Percentiles rank a stretch among this genome's conserved stretches.
Evolutionary conservation across 2,329 filamentous ascomycete species (phyloP).

Genomic region (Furcasterigmium sp.): DNA sequence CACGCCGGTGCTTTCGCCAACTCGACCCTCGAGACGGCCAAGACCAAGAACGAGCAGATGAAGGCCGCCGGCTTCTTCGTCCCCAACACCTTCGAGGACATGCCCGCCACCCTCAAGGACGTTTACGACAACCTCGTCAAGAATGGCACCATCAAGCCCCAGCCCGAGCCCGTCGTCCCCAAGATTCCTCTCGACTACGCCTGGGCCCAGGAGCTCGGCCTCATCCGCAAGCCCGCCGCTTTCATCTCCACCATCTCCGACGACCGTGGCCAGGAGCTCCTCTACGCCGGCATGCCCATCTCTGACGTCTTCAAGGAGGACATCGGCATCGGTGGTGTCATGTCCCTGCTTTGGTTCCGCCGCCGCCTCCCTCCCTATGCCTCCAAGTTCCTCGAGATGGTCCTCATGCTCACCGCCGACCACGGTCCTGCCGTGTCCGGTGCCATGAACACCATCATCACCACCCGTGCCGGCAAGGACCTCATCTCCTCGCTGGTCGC

Average conservation of each 20-base stretch:
- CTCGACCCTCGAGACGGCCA: constrained; percentile 96
- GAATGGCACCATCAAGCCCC: constrained; percentile 78
- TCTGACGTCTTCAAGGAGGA: constrained; percentile 99
- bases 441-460: constrained; percentile 99
- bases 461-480: constrained; percentile 98
- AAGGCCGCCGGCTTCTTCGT: constrained; percentile 90
- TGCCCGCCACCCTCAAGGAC: constrained; percentile 68
- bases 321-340: constrained; percentile 98
- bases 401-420: constrained; percentile 98
- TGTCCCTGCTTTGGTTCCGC: constrained; percentile 99
- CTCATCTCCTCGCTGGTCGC: constrained; percentile 92
- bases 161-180: constrained; percentile 84
- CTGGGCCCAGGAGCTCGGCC: constrained; percentile 98
- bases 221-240: constrained; percentile 98
- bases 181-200: constrained; percentile 99
- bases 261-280: constrained; percentile 97
- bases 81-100: constrained; percentile 93
- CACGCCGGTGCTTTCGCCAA: constrained; percentile 98
- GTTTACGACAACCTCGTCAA: constrained; percentile 89
- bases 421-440: constrained; percentile 98
- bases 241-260: constrained; percentile 99
- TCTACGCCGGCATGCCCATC: constrained; percentile 99
- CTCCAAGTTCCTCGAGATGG: constrained; percentile 99
- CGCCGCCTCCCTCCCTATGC: constrained; percentile 93
- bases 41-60: constrained; percentile 96